These are phyloP conservation scores for Candida ovalis DNA, from an alignment of 805 yeast species.

Conservation along the genomic window DNA sequence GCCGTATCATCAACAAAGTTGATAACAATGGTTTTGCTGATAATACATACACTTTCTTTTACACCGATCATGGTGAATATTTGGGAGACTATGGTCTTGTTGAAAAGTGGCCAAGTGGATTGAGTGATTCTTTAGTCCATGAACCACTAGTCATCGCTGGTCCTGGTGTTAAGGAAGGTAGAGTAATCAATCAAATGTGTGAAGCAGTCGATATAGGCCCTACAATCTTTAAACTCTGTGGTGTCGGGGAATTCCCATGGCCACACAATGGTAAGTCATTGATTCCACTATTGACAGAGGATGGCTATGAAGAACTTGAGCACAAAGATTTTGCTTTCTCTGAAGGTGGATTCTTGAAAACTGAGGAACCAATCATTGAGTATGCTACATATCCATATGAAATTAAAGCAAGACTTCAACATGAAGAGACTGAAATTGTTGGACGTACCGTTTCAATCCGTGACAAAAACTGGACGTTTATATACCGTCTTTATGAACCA, in stretches of 20 bases:
- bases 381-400: neutral
- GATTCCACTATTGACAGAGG: neutral
- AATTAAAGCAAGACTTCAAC: neutral
- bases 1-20: neutral
- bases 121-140: neutral
- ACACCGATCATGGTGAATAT: neutral
- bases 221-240: neutral
- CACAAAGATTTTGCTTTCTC: neutral
- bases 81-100: neutral
- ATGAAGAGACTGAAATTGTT: neutral
- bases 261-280: neutral
- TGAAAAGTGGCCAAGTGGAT: neutral
- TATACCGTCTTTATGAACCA: neutral
- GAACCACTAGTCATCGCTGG: neutral
- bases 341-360: neutral
- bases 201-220: neutral
- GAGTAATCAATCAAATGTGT: neutral
- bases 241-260: neutral
- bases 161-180: neutral
- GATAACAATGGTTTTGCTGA: neutral
- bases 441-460: neutral
- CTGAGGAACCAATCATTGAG: neutral
- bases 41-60: neutral
- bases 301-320: neutral
- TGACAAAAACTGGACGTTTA: neutral